Base-by-base conservation (phyloP, 2,329 filamentous ascomycete species). In the Scedosporium boydii region DNA sequence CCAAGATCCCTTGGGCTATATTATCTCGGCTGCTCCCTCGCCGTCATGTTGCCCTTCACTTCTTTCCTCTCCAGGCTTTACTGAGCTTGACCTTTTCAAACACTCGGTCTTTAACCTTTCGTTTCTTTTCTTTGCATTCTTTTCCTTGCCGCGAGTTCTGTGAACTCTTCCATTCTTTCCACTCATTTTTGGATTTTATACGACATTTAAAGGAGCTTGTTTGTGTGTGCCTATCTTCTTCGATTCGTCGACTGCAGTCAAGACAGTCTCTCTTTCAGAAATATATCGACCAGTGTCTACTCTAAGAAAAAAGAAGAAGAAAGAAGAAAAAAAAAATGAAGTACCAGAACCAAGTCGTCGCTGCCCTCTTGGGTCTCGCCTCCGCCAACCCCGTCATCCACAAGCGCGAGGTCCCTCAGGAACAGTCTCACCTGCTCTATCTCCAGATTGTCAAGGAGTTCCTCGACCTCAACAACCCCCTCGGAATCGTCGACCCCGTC, bases 401-500 rank as follows among this genome's bases (percentile, higher is more conserved):
- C 41, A 68, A 67, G 60, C 68, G 69, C 18, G 79, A 85, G 69
- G 81, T 84, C 63, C 82, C 82, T 27, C 81, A 84, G 68, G 82
- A 85, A 66, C 80, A 84, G 67, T 80, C 81, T 10, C 82, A 85
- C 70, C 71, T 78, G 63, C 75, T 77, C 66, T 76, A 82, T 68
- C 70, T 84, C 58, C 69, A 70, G 34, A 75, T 74, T 56, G 77
- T 81, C 65, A 73, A 77, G 65, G 71, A 70, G 23, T 73, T 76
- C 61, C 69, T 85, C 41, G 64, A 77, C 68, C 75, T 78, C 76
- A 34, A 85, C 72, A 68, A 83, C 74, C 72, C 82, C 75, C 70
- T 82, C 76, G 62, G 84, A 65, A 61, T 80, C 74, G 70, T 78
- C 72, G 72, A 81, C 77, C 34, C 72, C 64, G 78, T 87, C 82